Evolutionary conservation across 495 filamentous ascomycete species (phyloP).

Genomic region (Penicillium crystallinum): DNA sequence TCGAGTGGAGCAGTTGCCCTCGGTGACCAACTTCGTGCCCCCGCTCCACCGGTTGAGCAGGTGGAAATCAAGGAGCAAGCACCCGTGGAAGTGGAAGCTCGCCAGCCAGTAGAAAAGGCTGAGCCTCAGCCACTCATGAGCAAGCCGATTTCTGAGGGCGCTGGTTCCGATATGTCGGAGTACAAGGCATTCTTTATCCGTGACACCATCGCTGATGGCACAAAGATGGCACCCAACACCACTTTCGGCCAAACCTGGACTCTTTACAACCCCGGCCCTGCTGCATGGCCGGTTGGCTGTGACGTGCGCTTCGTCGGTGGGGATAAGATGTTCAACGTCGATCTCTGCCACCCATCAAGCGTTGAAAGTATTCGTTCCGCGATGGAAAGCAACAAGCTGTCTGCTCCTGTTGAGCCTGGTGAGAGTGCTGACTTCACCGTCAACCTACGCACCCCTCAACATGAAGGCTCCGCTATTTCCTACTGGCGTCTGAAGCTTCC

Average conservation of each 20-base stretch:
- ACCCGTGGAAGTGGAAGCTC: constrained; percentile 60
- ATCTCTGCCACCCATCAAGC: constrained; percentile 68
- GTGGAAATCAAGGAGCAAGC: constrained; percentile 25
- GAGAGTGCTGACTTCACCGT: constrained; percentile 78
- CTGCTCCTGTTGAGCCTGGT: constrained; percentile 61
- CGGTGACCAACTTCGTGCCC: constrained; percentile 54
- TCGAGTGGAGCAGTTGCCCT: constrained; percentile 58
- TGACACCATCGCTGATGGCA: constrained; percentile 75
- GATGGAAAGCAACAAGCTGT: constrained; percentile 75
- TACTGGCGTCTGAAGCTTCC: constrained; percentile 92
- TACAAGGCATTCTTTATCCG: constrained; percentile 72
- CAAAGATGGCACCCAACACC: constrained; percentile 58
- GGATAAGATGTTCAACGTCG: constrained; percentile 89
- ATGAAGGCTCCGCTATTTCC: constrained; percentile 72
- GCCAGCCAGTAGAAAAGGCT: constrained; percentile 34
- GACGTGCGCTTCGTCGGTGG: constrained; percentile 88
- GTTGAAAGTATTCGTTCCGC: constrained; percentile 64
- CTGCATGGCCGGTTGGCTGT: constrained; percentile 81
- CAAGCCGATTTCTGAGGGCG: not conserved
- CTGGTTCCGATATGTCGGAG: constrained; percentile 5
- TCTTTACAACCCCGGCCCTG: constrained; percentile 74
- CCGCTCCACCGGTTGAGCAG: constrained; percentile 40
- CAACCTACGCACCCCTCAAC: constrained; percentile 69
- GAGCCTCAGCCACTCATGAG: not conserved
- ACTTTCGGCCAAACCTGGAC: constrained; percentile 91